phyloP scores from a whole-genome alignment of 768 basidiomycete genomes.

The Xerocomus potaroensis region DNA sequence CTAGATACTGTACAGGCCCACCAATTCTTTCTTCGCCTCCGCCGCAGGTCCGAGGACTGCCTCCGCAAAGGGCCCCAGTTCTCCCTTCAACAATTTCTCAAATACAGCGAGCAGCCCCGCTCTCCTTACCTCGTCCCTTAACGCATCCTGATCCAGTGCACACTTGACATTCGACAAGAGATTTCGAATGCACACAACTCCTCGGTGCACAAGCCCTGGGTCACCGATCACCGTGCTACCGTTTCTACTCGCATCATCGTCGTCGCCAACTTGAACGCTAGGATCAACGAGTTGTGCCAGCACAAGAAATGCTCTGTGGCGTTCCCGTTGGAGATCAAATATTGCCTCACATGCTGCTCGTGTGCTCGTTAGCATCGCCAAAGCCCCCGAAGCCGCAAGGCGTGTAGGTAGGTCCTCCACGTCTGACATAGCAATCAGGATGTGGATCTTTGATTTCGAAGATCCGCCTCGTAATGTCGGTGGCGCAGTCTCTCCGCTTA shows the following conservation, averaged over 20 bases:
- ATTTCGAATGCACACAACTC: slow-evolving; percentile 69
- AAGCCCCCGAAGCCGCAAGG: slow-evolving; percentile 85
- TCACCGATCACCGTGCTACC: slow-evolving; percentile 31
- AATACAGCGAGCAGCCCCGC: slow-evolving; percentile 54
- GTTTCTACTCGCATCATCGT: slow-evolving; percentile 36
- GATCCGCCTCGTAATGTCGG: slow-evolving; percentile 39
- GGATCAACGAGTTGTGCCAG: slow-evolving; percentile 68
- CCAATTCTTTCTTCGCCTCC: slow-evolving; percentile 46
- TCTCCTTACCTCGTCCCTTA: slow-evolving; percentile 50
- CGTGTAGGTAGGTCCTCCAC: slow-evolving; percentile 83
- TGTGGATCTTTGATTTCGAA: slow-evolving; percentile 63
- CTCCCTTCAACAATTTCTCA: slow-evolving; percentile 42
- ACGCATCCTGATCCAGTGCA: slow-evolving; percentile 32
- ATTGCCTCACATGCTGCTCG: slow-evolving; percentile 57
- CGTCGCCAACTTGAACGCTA: slow-evolving; percentile 31
- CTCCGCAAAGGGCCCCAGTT: slow-evolving; percentile 32
- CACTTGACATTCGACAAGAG: slow-evolving; percentile 47
- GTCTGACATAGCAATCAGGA: slow-evolving; percentile 81
- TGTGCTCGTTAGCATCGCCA: slow-evolving; percentile 73
- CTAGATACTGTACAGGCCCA: slow-evolving; percentile 19
- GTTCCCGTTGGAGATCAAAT: slow-evolving; percentile 60
- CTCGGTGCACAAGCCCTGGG: slow-evolving; percentile 72
- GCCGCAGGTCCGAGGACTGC: slow-evolving; percentile 45
- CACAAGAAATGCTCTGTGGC: slow-evolving; percentile 58
- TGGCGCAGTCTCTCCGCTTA: slow-evolving; percentile 25